A percentile compares a stretch with the other conserved stretches of the same genome.
Evolutionary conservation across 495 filamentous ascomycete genomes (phyloP).

Genomic region (Chaetomium fimeti): DNA sequence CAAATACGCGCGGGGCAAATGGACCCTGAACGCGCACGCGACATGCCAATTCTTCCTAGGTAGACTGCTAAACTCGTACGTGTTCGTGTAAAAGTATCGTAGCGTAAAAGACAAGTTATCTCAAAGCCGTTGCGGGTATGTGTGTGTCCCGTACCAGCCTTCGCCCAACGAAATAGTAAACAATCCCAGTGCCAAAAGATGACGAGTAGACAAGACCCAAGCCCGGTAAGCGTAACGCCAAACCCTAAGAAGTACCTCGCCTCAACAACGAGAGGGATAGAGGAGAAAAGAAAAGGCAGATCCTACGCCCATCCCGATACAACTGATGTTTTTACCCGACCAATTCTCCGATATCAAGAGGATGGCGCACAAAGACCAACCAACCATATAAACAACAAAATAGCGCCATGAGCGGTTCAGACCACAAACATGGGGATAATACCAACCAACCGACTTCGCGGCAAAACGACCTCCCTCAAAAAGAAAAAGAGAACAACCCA

Average conservation of each 20-base stretch:
- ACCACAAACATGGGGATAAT: no score
- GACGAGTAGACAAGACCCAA: neutral
- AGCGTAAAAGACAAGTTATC: neutral
- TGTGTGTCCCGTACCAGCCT: neutral
- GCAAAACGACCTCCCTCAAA: no score
- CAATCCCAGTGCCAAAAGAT: slow-evolving; percentile 1
- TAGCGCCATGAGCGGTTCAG: no score
- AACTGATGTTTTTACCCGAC: neutral
- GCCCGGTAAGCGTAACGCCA: neutral
- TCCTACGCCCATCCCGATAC: neutral
- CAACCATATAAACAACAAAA: no score
- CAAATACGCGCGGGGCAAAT: no score
- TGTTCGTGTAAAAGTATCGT: neutral
- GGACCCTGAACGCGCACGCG: no score
- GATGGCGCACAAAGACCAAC: no score
- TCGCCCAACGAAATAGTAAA: neutral
- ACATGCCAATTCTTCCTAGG: neutral
- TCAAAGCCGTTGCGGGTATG: neutral
- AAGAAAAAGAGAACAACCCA: no score
- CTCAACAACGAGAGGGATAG: neutral
- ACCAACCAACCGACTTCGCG: no score
- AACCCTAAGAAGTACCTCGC: neutral
- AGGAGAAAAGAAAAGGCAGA: neutral
- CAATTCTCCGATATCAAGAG: neutral
- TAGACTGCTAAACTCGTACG: neutral